Evolutionary conservation across 768 basidiomycete species (phyloP), one percentile per base, ranked within the genome.

Genomic region (Calocera viscosa): DNA sequence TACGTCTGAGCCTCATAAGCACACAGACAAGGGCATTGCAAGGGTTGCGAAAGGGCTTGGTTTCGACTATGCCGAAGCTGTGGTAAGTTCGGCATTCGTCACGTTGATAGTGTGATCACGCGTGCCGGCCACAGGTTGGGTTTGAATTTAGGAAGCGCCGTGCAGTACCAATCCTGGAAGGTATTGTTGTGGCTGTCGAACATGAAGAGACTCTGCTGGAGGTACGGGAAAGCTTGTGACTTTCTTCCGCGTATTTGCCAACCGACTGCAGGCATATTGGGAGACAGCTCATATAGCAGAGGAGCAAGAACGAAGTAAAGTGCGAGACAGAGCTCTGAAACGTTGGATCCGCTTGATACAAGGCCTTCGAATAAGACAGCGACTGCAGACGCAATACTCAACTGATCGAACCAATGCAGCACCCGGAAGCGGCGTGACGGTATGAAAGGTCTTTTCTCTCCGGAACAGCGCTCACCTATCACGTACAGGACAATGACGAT

Each of bases 121-220:
- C 0, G 41, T 16, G 43, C 19, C 43, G 19, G 8, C 17, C 38
- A 41, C 71, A 97, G 94, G 92, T 87, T 67, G 90, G 94, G 16
- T 99, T 98, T 75, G 95, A 97, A 76, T 99, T 98, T 79, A 91
- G 86, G 74, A 94, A 94, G 75, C 87, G 90, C 34, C 83, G 88
- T 64, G 95, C 96, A 0, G 84, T 84, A 67, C 95, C 95, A 2
- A 79, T 91, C 67, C 78, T 95, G 34, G 83, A 86, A 65, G 95
- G 95, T 12, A 82, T 99, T 1, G 93, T 98, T 30, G 81, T 92
- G 30, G 91, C 94, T 17, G 80, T 80, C 40, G 93, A 94, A 75
- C 84, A 91, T 70, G 89, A 92, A 74, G 78, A 79, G 0, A 74
- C 81, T 2, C 73, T 97, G 17, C 76, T 94, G 30, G 90, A 95